phyloP scores from a whole-genome alignment of 164 flowering plant genomes.

The Tetrastigma voinierianum region DNA sequence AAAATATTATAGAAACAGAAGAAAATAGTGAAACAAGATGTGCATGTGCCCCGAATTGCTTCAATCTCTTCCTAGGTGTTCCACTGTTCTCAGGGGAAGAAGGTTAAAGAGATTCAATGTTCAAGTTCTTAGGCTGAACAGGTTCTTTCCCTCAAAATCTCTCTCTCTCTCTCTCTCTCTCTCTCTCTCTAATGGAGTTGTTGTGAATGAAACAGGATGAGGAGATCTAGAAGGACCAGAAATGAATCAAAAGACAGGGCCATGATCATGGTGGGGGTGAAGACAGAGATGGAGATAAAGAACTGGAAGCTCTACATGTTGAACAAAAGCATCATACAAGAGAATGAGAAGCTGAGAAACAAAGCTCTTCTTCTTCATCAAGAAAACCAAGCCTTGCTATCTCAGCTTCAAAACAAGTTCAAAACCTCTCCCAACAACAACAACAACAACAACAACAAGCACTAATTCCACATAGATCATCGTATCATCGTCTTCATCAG shows the following conservation, averaged over 20 bases:
- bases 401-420: slow-evolving; percentile 33
- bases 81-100: slow-evolving; percentile 10
- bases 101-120: slow-evolving; percentile 18
- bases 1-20: too few relatives aligned
- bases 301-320: slow-evolving; percentile 56
- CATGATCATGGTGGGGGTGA: slow-evolving; percentile 2
- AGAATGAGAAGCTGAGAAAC: slow-evolving; percentile 49
- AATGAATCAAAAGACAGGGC: slow-evolving; percentile 7
- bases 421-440: slow-evolving; percentile 2
- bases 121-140: slow-evolving; percentile 26
- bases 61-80: background rate
- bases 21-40: slow-evolving; percentile 14
- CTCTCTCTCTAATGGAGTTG: slow-evolving; percentile 3
- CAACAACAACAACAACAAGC: background rate
- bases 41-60: slow-evolving; percentile 17
- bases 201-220: slow-evolving; percentile 22
- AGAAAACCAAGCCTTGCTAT: slow-evolving; percentile 45
- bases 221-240: slow-evolving; percentile 14
- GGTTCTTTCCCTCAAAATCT: slow-evolving; percentile 14
- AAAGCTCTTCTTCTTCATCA: slow-evolving; percentile 48
- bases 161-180: slow-evolving; percentile 1
- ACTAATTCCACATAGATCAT: too few relatives aligned
- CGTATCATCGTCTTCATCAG: too few relatives aligned
- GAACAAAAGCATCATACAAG: slow-evolving; percentile 53
- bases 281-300: slow-evolving; percentile 39